These are phyloP conservation scores for Coemansia sp. DNA, from an alignment of 192 early-diverging fungal species.

Conservation along the genomic window DNA sequence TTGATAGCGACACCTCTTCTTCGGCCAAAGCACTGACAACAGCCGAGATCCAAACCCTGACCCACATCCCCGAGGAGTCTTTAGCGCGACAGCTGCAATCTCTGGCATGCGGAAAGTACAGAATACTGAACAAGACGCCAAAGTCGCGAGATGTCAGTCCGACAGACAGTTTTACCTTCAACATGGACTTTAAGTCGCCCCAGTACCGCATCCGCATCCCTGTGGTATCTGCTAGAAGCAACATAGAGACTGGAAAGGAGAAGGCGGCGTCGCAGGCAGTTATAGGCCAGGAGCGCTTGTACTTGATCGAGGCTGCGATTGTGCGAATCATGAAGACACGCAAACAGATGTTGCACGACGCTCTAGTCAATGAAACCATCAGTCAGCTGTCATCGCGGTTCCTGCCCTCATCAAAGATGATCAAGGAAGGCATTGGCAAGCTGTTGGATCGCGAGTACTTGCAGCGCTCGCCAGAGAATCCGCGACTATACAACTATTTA, in stretches of 20 bases:
- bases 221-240: constrained; percentile 44
- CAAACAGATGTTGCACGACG: constrained; percentile 86
- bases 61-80: constrained; percentile 71
- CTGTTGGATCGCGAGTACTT: constrained; percentile 98
- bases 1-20: constrained; percentile 4
- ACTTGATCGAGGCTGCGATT: constrained; percentile 91
- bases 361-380: constrained; percentile 80
- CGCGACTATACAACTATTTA: constrained; percentile 47
- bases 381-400: constrained; percentile 81
- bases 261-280: constrained; percentile 79
- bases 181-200: constrained; percentile 71
- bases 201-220: constrained; percentile 88
- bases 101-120: constrained; percentile 89
- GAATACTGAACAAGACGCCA: constrained; percentile 76
- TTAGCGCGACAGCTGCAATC: constrained; percentile 87
- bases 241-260: constrained; percentile 72
- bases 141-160: constrained; percentile 70
- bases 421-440: constrained; percentile 93
- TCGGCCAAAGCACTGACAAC: constrained; percentile 26
- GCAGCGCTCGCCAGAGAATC: constrained; percentile 67
- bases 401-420: constrained; percentile 76
- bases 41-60: constrained; percentile 64
- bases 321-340: constrained; percentile 98
- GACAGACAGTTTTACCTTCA: constrained; percentile 62
- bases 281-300: constrained; percentile 83